Evolutionary conservation across 208 protist genomes (phyloP), one percentile per base, ranked within the genome.

Genomic region (Perkinsela sp.): DNA sequence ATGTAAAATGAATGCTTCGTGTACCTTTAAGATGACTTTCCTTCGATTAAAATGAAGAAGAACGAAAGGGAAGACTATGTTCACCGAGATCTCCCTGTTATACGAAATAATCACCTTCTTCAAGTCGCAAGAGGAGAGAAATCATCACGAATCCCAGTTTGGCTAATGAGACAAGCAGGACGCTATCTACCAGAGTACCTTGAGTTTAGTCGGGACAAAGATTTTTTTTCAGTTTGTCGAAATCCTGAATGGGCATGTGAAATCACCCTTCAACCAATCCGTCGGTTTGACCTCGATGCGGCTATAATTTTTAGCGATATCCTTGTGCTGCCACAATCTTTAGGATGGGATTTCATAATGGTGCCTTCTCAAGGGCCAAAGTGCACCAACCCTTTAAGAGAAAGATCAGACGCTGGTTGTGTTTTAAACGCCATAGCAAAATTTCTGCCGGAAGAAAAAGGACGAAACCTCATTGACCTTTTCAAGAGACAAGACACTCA

Each of bases 261-360:
- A 67, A 74, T 92, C 16, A 93, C 87, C 1, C 66, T 93, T 32
- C 87, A 93, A 74, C 87, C 87, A 28, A 40, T 90, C 0, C 40
- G 40, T n/a, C 72, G 87, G 65, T 90, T 87, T 69, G 71, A 72
- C 1, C 72, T 92, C 1, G 88, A 93, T 74, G 88, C 88, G 1
- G 79, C 83, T 2, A 93, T 93, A 69, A 92, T 93, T 28, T 93
- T 93, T 72, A 81, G 71, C 66, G 88, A 93, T 73, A 93, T 93
- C 48, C 70, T 93, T 1, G 87, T 93, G 1, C 70, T 93, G 1
- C 84, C 84, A 30, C 85, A 93, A 74, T 86, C 81, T 1, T 68
- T 90, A 68, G 84, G 84, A 0, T 57, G 90, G 31, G 76, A 88
- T 13, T 82, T 89, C 0, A 30, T 76, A 32, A 87, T 87, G 82